Evolutionary conservation across 176 grass and related monocot genomes (phyloP), one percentile per base, ranked within the genome.

Genomic region (Raddia distichophylla): DNA sequence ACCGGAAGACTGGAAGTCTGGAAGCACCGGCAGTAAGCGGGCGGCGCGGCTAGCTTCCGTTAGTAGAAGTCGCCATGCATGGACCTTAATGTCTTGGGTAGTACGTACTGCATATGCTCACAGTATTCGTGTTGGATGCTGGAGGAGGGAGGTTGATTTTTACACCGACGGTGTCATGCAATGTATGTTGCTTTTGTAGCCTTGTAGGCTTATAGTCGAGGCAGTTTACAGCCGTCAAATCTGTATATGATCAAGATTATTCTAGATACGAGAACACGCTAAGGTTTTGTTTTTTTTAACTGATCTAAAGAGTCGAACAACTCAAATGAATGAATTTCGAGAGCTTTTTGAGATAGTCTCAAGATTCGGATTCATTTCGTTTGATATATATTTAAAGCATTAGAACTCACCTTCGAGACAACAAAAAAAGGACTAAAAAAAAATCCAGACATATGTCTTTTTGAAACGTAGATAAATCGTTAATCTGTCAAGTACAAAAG

Each of bases 1-100:
- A 69, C 5, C 4, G 76, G 63, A 52, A 70, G 47, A 17, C 40
- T 74, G n/a, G 52, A 86, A 56, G 75, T 81, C 0, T 89, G 81
- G 83, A 73, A 6, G 76, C 71, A 86, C 60, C 4, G 37, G 37
- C 37, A 40, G 37, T 40, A 40, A 1, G 37, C 27, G 27, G 4
- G 37, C 37, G 37, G 1, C 27, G 27, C 27, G 27, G 27, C 27
- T 27, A 73, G 73, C 78, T 52, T 76, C 5, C 78, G 49, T 11
- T 12, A 85, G 72, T 86, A 72, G 55, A 34, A 45, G 27, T 27
- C 27, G 27, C 27, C 27, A n/a, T 10, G 76, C 3, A 45, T 51
- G 35, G 11, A 40, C n/a, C 3, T 49, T 19, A 43, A 43, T 40
- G 37, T 40, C 37, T 62, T 49, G 6, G 37, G 37, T 5, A 40